phyloP scores from a whole-genome alignment of 129 eudicot genomes.

The Rutidosis leptorrhynchoides region DNA sequence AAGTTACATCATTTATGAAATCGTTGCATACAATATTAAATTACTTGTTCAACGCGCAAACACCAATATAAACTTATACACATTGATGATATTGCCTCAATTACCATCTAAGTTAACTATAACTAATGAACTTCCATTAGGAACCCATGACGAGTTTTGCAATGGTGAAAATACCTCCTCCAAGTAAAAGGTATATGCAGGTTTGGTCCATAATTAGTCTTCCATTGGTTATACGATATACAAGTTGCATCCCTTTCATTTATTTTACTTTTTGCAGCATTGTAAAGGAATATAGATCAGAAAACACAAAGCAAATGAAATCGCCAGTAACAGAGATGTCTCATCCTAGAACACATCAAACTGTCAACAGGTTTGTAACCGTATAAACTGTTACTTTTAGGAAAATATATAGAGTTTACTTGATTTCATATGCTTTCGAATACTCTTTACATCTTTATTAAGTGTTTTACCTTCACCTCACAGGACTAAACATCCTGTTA shows the following conservation, averaged over 20 bases:
- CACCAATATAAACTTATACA: background rate
- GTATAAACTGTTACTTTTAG: background rate
- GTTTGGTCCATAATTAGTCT: background rate
- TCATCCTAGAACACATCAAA: constrained; percentile 37
- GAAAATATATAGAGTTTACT: constrained; percentile 2
- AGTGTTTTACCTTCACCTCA: background rate
- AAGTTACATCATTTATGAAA: background rate
- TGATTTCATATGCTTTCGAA: background rate
- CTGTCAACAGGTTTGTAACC: constrained; percentile 42
- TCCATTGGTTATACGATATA: background rate
- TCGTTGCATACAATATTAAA: background rate
- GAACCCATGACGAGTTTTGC: constrained; percentile 19
- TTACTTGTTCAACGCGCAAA: background rate
- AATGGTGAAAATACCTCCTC: constrained; percentile 30
- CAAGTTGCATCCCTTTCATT: constrained; percentile 4
- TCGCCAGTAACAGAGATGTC: constrained; percentile 30
- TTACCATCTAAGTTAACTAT: background rate
- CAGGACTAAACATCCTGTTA: constrained; percentile 40
- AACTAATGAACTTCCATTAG: constrained; percentile 12
- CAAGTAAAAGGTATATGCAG: constrained; percentile 48
- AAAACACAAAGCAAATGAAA: constrained; percentile 19
- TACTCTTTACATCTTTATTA: background rate
- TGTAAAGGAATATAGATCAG: constrained; percentile 33
- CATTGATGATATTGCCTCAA: background rate
- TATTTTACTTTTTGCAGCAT: constrained; percentile 23